A percentile compares a stretch with the other conserved stretches of the same genome.
These are phyloP conservation scores for Kodamaea fungicola DNA, from an alignment of 1,139 yeast genomes.

Conservation along the genomic window DNA sequence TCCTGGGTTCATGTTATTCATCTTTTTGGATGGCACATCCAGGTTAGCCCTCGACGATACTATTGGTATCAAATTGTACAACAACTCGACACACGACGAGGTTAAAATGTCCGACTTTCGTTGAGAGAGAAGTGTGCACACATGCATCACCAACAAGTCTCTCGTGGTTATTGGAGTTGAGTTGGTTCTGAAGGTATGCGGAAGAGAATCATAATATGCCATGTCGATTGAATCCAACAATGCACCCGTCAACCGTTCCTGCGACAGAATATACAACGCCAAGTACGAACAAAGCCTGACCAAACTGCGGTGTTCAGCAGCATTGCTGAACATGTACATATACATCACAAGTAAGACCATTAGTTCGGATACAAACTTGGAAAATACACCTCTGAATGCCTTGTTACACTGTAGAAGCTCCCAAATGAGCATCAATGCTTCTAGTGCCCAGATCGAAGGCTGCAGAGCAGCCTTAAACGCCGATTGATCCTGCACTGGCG, in stretches of 20 bases:
- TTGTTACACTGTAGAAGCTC: slow-evolving; percentile 74
- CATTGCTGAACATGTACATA: slow-evolving; percentile 42
- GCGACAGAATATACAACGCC: slow-evolving; percentile 58
- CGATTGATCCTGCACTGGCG: slow-evolving; percentile 33
- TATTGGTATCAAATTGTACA: slow-evolving; percentile 59
- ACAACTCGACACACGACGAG: slow-evolving; percentile 51
- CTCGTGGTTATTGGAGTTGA: slow-evolving; percentile 48
- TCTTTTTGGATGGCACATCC: slow-evolving; percentile 16
- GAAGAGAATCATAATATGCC: slow-evolving; percentile 43
- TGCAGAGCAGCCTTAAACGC: slow-evolving; percentile 14
- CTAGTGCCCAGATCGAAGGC: slow-evolving; percentile 52
- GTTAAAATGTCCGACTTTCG: slow-evolving; percentile 21
- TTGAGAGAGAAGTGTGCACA: slow-evolving; percentile 34
- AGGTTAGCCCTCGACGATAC: slow-evolving; percentile 19
- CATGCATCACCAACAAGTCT: slow-evolving; percentile 57
- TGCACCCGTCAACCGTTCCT: slow-evolving; percentile 33
- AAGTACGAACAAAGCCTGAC: slow-evolving; percentile 61
- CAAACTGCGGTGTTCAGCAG: slow-evolving; percentile 37
- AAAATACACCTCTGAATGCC: slow-evolving; percentile 45
- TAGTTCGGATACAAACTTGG: slow-evolving; percentile 52
- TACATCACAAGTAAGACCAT: slow-evolving; percentile 55
- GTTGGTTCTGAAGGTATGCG: slow-evolving; percentile 40
- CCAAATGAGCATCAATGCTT: slow-evolving; percentile 64
- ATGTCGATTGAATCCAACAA: slow-evolving; percentile 41
- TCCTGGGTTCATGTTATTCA: slow-evolving; percentile 29